These are phyloP conservation scores for Hylodesmum podocarpum DNA, from an alignment of 306 rosid genomes.

Conservation along the genomic window DNA sequence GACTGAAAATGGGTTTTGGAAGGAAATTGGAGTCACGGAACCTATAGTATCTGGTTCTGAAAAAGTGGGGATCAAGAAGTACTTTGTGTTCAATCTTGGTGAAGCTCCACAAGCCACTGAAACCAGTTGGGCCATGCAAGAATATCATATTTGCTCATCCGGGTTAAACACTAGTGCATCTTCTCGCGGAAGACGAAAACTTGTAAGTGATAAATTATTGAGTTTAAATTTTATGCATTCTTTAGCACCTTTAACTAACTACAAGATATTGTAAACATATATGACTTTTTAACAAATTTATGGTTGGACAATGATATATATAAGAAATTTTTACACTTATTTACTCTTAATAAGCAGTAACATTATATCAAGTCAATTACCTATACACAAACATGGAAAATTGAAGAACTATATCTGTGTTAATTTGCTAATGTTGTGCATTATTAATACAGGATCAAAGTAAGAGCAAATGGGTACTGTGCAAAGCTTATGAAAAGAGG, in stretches of 20 bases:
- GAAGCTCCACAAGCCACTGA: conserved; percentile 36
- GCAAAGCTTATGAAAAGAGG: conserved; percentile 50
- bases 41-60: conserved; percentile 32
- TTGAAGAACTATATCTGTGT: not conserved
- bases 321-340: too few relatives aligned
- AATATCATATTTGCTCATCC: conserved; percentile 42
- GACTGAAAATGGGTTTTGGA: conserved; percentile 54
- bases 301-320: too few relatives aligned
- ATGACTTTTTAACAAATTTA: too few relatives aligned
- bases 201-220: conserved; percentile 11
- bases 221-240: too few relatives aligned
- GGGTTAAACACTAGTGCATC: conserved; percentile 10
- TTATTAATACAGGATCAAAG: conserved; percentile 36
- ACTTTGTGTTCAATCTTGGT: conserved; percentile 41
- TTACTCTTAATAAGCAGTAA: too few relatives aligned
- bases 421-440: not conserved
- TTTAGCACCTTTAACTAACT: too few relatives aligned
- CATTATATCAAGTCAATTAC: not conserved
- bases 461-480: conserved; percentile 46
- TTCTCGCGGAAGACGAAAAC: conserved; percentile 19
- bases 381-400: not conserved
- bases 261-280: too few relatives aligned
- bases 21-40: conserved; percentile 35
- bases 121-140: conserved; percentile 58
- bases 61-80: conserved; percentile 51